phyloP scores from a whole-genome alignment of 1,284 basidiomycete species.

The Papiliotrema laurentii region DNA sequence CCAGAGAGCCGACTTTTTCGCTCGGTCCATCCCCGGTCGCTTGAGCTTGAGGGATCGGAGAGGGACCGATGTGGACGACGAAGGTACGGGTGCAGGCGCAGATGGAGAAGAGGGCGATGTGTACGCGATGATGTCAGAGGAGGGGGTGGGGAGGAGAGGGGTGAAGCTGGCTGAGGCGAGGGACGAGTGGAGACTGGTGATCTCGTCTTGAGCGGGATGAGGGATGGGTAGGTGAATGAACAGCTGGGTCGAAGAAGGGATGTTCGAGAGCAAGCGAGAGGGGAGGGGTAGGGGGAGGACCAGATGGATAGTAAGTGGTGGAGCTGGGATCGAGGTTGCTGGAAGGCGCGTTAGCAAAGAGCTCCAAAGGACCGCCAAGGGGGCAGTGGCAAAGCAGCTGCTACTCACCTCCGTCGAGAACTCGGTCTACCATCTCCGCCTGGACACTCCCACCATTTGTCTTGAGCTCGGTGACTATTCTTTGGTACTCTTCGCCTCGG shows the following conservation, averaged over 20 bases:
- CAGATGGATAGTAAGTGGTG: slow-evolving; percentile 40
- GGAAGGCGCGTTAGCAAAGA: slow-evolving; percentile 7
- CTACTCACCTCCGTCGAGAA: slow-evolving; percentile 45
- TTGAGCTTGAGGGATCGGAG: slow-evolving; percentile 37
- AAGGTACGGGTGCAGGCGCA: slow-evolving; percentile 12
- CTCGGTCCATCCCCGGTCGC: slow-evolving; percentile 28
- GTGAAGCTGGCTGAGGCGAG: slow-evolving; percentile 27
- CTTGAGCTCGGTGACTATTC: slow-evolving; percentile 31
- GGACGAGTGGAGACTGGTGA: slow-evolving; percentile 19
- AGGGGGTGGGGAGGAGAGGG: slow-evolving; percentile 25
- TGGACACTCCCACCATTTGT: slow-evolving; percentile 23
- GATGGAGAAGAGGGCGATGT: slow-evolving; percentile 29
- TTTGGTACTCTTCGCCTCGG: slow-evolving; percentile 44
- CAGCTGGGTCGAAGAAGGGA: slow-evolving; percentile 41
- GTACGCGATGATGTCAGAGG: slow-evolving; percentile 27
- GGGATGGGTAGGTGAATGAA: slow-evolving; percentile 34
- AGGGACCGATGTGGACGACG: slow-evolving; percentile 10
- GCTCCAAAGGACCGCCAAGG: neutral
- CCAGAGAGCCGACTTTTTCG: slow-evolving; percentile 47
- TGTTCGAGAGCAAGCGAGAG: slow-evolving; percentile 27
- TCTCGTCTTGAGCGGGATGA: slow-evolving; percentile 8
- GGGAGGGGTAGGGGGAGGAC: slow-evolving; percentile 44
- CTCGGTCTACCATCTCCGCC: slow-evolving; percentile 47
- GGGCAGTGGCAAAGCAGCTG: neutral
- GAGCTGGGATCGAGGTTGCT: slow-evolving; percentile 43